Evolutionary conservation across 371 early-diverging fungal genomes (phyloP).

Genomic region (Neoconidiobolus thromboides): DNA sequence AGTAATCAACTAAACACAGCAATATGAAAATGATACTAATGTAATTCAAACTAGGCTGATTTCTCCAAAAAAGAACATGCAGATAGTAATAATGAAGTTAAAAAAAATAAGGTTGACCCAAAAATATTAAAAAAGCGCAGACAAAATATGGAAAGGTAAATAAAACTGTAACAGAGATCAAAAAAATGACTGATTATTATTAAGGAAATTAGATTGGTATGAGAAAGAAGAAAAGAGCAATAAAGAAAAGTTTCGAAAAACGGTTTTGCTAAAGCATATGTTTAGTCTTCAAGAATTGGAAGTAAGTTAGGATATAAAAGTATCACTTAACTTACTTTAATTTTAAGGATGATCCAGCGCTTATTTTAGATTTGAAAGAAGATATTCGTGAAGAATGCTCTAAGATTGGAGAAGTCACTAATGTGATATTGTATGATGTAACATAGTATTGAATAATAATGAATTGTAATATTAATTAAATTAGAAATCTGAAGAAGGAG

Average conservation of each 20-base stretch:
- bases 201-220: conserved; percentile 78
- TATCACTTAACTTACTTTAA: background rate
- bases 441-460: conserved; percentile 11
- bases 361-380: conserved; percentile 76
- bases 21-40: background rate
- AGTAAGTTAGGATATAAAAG: conserved; percentile 15
- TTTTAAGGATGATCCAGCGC: conserved; percentile 51
- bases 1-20: conserved; percentile 13
- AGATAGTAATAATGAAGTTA: conserved; percentile 13
- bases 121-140: conserved; percentile 44
- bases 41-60: conserved; percentile 26
- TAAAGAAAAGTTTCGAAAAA: conserved; percentile 49
- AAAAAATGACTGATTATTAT: background rate
- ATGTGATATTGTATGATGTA: conserved; percentile 70
- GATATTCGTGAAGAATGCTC: conserved; percentile 88
- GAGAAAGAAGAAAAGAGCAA: conserved; percentile 56
- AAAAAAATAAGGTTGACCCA: conserved; percentile 24
- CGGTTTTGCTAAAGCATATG: conserved; percentile 85
- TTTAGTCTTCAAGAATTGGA: conserved; percentile 76
- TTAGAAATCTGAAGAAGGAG: conserved; percentile 65
- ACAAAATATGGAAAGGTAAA: conserved; percentile 52
- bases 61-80: conserved; percentile 29
- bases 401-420: conserved; percentile 81
- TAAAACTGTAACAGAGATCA: background rate
- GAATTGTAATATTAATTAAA: background rate